Evolutionary conservation across 441 rosid species (phyloP).

Genomic region (Adansonia grandidieri): DNA sequence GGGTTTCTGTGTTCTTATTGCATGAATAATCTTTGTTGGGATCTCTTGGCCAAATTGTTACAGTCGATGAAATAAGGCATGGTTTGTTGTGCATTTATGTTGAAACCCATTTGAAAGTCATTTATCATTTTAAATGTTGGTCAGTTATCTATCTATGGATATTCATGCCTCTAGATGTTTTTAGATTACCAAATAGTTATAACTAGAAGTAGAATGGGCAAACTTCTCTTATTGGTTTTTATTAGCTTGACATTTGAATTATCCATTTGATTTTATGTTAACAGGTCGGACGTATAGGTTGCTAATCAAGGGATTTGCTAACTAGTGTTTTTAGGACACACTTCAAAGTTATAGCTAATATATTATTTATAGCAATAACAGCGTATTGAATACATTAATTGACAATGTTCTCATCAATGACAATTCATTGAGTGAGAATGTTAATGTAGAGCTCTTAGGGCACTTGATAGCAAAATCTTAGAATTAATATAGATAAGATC

Average conservation of each 20-base stretch:
- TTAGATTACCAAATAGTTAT: not conserved
- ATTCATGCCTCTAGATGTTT: not conserved
- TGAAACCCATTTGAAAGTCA: not conserved
- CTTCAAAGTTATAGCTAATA: too few relatives aligned
- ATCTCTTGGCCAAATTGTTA: not conserved
- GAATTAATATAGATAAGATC: too few relatives aligned
- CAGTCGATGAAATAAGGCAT: not conserved
- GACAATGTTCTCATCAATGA: too few relatives aligned
- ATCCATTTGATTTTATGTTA: not conserved
- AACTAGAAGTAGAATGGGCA: not conserved
- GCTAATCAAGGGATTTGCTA: not conserved
- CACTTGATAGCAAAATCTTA: too few relatives aligned
- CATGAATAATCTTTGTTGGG: not conserved
- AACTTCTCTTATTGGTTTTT: not conserved
- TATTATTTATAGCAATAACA: too few relatives aligned
- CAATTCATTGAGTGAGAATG: too few relatives aligned
- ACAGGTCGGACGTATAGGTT: not conserved
- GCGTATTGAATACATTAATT: too few relatives aligned
- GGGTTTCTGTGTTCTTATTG: not conserved
- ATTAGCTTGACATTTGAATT: not conserved
- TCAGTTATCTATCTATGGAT: not conserved
- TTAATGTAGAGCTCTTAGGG: too few relatives aligned
- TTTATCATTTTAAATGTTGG: not conserved
- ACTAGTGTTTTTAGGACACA: too few relatives aligned
- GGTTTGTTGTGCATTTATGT: not conserved